phyloP scores from a whole-genome alignment of 352 stramenopile species.

The Globisporangium ultimum region DNA sequence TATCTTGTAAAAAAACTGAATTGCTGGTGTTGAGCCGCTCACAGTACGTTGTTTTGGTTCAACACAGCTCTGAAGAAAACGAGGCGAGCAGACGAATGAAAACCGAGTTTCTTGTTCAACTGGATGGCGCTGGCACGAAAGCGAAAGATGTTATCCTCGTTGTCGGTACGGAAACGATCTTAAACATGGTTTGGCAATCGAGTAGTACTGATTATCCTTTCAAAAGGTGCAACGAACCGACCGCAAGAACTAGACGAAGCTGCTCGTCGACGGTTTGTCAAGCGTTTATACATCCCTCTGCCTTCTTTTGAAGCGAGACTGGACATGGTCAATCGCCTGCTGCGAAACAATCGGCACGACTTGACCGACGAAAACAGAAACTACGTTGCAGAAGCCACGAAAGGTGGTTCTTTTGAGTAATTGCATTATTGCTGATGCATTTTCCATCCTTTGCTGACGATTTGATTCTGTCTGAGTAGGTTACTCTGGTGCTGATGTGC shows the following conservation, averaged over 20 bases:
- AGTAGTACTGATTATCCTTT: neutral
- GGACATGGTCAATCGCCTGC: constrained; percentile 88
- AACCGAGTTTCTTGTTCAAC: constrained; percentile 98
- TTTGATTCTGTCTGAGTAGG: constrained; percentile 38
- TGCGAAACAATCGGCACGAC: constrained; percentile 92
- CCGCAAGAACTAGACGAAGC: constrained; percentile 98
- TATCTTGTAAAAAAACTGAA: neutral
- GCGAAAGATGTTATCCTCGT: constrained; percentile 90
- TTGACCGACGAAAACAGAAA: constrained; percentile 87
- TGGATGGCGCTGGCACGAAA: constrained; percentile 94
- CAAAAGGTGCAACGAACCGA: constrained; percentile 93
- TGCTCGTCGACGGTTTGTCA: constrained; percentile 95
- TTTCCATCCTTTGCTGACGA: constrained; percentile 13
- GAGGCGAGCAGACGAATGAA: constrained; percentile 97
- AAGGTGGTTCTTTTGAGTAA: no score
- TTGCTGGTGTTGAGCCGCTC: neutral
- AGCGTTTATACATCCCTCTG: constrained; percentile 97
- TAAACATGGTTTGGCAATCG: neutral
- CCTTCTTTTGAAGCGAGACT: constrained; percentile 85
- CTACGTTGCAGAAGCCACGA: constrained; percentile 83
- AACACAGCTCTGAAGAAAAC: constrained; percentile 92
- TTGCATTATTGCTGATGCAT: no score
- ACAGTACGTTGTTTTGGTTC: neutral
- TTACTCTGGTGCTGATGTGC: constrained; percentile 98
- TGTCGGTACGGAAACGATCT: constrained; percentile 44